Evolutionary conservation across 2,329 filamentous ascomycete genomes (phyloP), one percentile per base, ranked within the genome.

Genomic region (Arthrobotrys megalospora): DNA sequence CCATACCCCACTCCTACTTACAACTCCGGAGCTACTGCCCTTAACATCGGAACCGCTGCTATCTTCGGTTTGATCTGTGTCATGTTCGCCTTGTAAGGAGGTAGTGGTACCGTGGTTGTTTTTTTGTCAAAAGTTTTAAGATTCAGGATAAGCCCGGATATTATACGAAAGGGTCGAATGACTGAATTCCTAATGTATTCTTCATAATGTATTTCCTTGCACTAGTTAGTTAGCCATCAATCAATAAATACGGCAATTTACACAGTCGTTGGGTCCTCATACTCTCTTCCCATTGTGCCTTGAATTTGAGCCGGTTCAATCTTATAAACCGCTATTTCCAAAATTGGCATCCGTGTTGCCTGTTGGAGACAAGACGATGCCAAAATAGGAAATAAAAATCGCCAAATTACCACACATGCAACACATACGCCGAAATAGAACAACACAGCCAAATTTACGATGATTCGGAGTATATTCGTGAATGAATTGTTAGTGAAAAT

Each of bases 51-150:
- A 34, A 47, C 60, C 14, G 28, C 60, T 36, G 43, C 12, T 12
- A 41, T 64, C n/a, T 47, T 64, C 24, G 60, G 60, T 34, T 34
- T 64, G 11, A 34, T 64, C n/a, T 64, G 60, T 21, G 48, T 64
- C 7, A 48, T 64, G 60, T 64, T 64, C 43, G 7, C 43, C n/a
- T 64, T 64, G 60, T 64, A 64, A 64, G n/a, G 21, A 41, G 34
- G 52, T 21, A 8, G 52, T 14, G n/a, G n/a, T n/a, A n/a, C n/a
- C n/a, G n/a, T n/a, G 7, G 8, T 8, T 38, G 32, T 21, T 41
- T 58, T 36, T 8, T 34, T 53, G n/a, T n/a, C 24, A 28, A 28
- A 28, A 28, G 24, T 55, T 55, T 53, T 55, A n/a, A 43, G 24
- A 24, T 60, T 36, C 36, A 60, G 36, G 36, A 60, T 28, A 28